Evolutionary conservation across 352 stramenopile genomes (phyloP).

Genomic region (Pelagophyceae sp.): DNA sequence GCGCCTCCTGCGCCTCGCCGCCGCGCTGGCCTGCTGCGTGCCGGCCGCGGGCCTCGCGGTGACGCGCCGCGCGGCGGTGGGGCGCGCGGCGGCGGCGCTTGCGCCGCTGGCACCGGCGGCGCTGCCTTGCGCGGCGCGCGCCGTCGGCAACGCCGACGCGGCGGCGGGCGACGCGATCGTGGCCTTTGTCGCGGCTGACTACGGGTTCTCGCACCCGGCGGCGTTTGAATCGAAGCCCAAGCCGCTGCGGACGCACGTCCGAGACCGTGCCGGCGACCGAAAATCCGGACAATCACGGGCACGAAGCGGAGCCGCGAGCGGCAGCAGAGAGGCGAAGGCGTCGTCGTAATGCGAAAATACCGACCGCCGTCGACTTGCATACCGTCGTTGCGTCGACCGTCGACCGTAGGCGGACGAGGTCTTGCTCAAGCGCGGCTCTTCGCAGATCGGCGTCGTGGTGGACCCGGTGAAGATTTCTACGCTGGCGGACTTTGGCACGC

Average conservation of each 20-base stretch:
- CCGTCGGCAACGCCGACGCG: not conserved
- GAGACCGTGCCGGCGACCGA: no score
- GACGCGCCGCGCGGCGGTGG: not conserved
- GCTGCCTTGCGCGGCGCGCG: not conserved
- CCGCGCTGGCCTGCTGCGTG: not conserved
- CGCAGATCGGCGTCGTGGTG: slow-evolving; percentile 15
- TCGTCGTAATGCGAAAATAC: no score
- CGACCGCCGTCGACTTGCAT: no score
- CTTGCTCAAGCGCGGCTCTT: not conserved
- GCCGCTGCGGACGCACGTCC: slow-evolving; percentile 7
- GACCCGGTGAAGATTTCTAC: not conserved
- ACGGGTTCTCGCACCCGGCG: not conserved
- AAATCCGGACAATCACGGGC: no score
- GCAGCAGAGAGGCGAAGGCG: no score
- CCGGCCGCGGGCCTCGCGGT: not conserved
- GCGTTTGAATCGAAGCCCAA: not conserved
- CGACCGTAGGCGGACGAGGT: slow-evolving; percentile 16
- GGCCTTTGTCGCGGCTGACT: not conserved
- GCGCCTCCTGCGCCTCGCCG: no score
- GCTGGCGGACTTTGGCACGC: slow-evolving; percentile 9
- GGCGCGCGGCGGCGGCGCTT: no score
- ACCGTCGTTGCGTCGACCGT: no score
- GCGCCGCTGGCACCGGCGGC: not conserved
- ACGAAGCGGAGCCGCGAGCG: no score
- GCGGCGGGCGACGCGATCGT: not conserved